These are phyloP conservation scores for Sideroxylon spinosum DNA, from an alignment of 179 eudicot genomes.

Conservation along the genomic window DNA sequence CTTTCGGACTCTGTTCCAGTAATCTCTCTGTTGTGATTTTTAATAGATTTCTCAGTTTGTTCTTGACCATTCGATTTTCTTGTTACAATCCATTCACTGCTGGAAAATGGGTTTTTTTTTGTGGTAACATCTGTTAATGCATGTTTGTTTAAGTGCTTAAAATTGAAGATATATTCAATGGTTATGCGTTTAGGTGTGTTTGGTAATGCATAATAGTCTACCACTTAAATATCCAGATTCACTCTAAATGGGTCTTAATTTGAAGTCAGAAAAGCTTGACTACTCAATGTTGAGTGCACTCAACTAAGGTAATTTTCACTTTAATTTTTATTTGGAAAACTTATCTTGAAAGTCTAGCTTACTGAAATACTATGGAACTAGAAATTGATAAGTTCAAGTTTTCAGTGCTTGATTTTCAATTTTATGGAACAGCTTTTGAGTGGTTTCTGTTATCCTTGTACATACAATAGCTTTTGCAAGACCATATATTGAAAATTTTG, in stretches of 20 bases:
- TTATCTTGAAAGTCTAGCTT: neutral
- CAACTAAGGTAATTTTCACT: neutral
- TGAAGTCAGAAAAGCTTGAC: neutral
- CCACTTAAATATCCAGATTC: neutral
- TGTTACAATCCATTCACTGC: neutral
- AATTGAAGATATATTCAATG: neutral
- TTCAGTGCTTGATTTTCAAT: too few relatives aligned
- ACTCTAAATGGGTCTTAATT: neutral
- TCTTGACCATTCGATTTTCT: neutral
- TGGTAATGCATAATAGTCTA: neutral
- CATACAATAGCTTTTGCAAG: too few relatives aligned
- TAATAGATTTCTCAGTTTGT: neutral
- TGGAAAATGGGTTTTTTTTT: neutral
- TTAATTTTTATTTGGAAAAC: neutral
- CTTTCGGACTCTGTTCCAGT: neutral
- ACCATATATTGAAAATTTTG: neutral
- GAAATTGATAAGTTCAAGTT: neutral
- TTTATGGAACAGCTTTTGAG: too few relatives aligned
- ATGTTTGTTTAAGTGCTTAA: conserved; percentile 1
- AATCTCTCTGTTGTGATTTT: neutral
- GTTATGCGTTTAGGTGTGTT: neutral
- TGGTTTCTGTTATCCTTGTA: too few relatives aligned
- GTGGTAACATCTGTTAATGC: neutral
- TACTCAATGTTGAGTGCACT: conserved; percentile 2
- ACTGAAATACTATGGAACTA: neutral